A percentile compares a stretch with the other conserved stretches of the same genome.
Conservation (phyloP, 805 yeast species). For the Myxozyma sirexii region DNA sequence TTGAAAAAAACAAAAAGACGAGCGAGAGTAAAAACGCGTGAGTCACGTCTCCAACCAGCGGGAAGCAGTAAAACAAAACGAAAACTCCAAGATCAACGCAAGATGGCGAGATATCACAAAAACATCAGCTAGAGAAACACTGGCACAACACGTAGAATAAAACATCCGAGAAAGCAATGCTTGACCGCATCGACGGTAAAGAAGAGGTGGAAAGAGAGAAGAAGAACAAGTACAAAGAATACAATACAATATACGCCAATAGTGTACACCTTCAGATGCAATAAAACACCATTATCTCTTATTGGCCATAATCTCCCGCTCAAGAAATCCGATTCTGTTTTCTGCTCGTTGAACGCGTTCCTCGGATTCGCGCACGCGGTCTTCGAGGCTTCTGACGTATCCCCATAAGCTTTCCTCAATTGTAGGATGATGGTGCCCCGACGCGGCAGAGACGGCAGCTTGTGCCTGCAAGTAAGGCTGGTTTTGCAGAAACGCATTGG, state of each 20-base stretch:
- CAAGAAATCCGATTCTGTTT: slow-evolving; percentile 35
- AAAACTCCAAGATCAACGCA: too few species aligned
- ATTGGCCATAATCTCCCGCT: slow-evolving; percentile 23
- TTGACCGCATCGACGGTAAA: too few species aligned
- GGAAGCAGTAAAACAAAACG: too few species aligned
- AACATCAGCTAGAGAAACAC: too few species aligned
- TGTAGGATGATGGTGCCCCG: slow-evolving; percentile 14
- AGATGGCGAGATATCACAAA: too few species aligned
- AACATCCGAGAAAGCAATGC: too few species aligned
- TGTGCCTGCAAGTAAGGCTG: slow-evolving; percentile 18
- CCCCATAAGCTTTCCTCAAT: slow-evolving; percentile 34
- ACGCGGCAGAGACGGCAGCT: slow-evolving; percentile 12
- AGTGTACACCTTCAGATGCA: not conserved
- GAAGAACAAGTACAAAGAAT: not conserved
- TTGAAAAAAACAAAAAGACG: too few species aligned
- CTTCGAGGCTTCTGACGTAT: slow-evolving; percentile 39
- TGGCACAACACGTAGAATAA: too few species aligned
- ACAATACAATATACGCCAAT: not conserved
- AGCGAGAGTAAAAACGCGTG: too few species aligned
- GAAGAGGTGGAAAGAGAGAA: not conserved
- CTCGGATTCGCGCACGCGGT: slow-evolving; percentile 39
- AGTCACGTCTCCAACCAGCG: too few species aligned
- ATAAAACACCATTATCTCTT: not conserved
- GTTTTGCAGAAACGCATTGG: slow-evolving; percentile 28
- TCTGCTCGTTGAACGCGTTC: slow-evolving; percentile 42